Base-by-base conservation (phyloP, 768 basidiomycete genomes). In the Solioccasus polychromus region DNA sequence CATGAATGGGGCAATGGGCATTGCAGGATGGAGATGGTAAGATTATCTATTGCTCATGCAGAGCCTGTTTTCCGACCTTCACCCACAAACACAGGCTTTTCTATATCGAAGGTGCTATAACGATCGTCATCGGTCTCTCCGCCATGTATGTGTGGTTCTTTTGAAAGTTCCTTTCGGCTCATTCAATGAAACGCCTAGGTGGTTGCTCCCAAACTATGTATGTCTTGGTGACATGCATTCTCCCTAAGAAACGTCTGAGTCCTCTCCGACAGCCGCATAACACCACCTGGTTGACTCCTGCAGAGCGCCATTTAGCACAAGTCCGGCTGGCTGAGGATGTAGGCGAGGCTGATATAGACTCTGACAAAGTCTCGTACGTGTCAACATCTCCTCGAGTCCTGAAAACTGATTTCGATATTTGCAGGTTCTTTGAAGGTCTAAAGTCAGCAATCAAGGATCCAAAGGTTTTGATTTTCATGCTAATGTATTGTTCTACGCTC, bases 91-190 rank as follows among this genome's bases (percentile, higher is more conserved):
- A 1, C 44, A 84, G 85, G 85, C 58, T 88, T 38, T 88, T 88
- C 60, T 83, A 75, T 57, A 83, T 85, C 39, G 85, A 83, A 66
- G 85, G 86, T 8, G 67, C 77, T 1, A 71, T 83, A 11, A 88
- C 85, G 0, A 77, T 86, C 48, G 55, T 70, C 35, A 63, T 86
- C 36, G 82, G 83, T 3, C 64, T 84, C 30, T 45, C 72, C 12
- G 68, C 75, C 44, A 77, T 82, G 81, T 82, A 43, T 7, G 5
- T 17, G 18, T 23, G 5, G 19, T 28, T 4, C 3, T 25, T 7
- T 32, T 7, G 11, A 5, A 15, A 8, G 31, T 32, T 32, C 31
- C 7, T 32, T 7, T 32, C 6, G 11, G 28, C 28, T 29, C 12
- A n/a, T n/a, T n/a, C n/a, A n/a, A 32, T n/a, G 19, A 26, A 29